phyloP scores from a whole-genome alignment of 805 yeast genomes.

The Monosporozyma servazzii region DNA sequence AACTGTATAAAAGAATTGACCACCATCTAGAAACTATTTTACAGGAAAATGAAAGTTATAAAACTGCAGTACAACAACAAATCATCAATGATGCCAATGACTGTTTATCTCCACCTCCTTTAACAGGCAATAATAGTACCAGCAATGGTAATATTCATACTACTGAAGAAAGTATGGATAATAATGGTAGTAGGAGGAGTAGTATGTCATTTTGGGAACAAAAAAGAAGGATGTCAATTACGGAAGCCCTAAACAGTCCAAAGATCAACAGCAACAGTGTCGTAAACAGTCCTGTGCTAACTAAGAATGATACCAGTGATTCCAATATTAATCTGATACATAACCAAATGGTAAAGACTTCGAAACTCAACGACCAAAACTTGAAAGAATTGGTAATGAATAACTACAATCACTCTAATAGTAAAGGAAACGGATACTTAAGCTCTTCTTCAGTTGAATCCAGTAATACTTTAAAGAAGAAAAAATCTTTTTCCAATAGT shows the following conservation, averaged over 20 bases:
- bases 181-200: slow-evolving; percentile 9
- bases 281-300: background rate
- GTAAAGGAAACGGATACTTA: slow-evolving; percentile 14
- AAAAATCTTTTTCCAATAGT: slow-evolving; percentile 5
- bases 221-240: slow-evolving; percentile 34
- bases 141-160: slow-evolving; percentile 7
- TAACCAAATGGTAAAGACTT: slow-evolving; percentile 11
- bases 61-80: slow-evolving; percentile 27
- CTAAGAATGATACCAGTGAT: background rate
- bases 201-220: slow-evolving; percentile 33
- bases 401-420: slow-evolving; percentile 5
- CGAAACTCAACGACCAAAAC: slow-evolving; percentile 30
- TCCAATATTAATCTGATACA: background rate
- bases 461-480: background rate
- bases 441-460: slow-evolving; percentile 28
- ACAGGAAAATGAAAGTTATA: slow-evolving; percentile 30
- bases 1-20: slow-evolving; percentile 80
- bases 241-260: slow-evolving; percentile 12
- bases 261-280: slow-evolving; percentile 1
- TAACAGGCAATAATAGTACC: background rate
- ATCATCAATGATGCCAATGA: slow-evolving; percentile 11
- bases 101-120: background rate
- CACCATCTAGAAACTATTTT: slow-evolving; percentile 54
- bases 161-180: background rate
- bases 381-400: slow-evolving; percentile 26